Base-by-base conservation (phyloP, 2,329 filamentous ascomycete genomes). In the Beauveria scarabaeidicola region DNA sequence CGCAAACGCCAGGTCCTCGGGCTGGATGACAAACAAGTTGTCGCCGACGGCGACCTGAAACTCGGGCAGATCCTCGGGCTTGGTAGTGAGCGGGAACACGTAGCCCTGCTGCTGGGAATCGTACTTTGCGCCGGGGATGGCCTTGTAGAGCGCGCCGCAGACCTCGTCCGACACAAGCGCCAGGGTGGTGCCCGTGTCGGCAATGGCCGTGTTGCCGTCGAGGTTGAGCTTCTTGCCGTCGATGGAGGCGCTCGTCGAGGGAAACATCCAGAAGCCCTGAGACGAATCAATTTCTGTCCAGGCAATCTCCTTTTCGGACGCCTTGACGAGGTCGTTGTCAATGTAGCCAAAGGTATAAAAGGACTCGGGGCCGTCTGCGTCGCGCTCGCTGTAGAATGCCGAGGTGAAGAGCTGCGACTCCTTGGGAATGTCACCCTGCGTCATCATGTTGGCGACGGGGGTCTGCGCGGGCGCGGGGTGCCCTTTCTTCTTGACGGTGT, bases 291-390 rank as follows among this genome's bases (percentile, higher is more conserved):
- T 77, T 10, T 79, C 74, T 17, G 85, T 77, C 69, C 84, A 90
- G 19, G 78, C 72, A 66, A 92, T 78, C 3, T 44, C 25, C n/a
- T n/a, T 3, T 7, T 48, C 56, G 5, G 78, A 66, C 32, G 88
- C 88, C 2, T 70, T 76, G 70, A 87, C 88, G 66, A 88, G 84
- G 60, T 74, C 74, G 1, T 67, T 68, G 68, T 92, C 87, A 66
- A 92, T 85, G 65, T 72, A 79, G 62, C 89, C 89, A 66, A 92
- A 92, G 67, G 90, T 85, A 73, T 90, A 92, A 13, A 51, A 56
- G 4, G 53, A 63, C 64, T 59, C 27, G 7, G 56, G 47, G 3
- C 32, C 56, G 19, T 52, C 25, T 19, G 56, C 58, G 66, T 69
- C 63, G 17, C 66, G 62, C 46, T 67, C 77, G 63, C 81, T 78